Base-by-base conservation (phyloP, 2,329 filamentous ascomycete genomes). In the Boeremia exigua region DNA sequence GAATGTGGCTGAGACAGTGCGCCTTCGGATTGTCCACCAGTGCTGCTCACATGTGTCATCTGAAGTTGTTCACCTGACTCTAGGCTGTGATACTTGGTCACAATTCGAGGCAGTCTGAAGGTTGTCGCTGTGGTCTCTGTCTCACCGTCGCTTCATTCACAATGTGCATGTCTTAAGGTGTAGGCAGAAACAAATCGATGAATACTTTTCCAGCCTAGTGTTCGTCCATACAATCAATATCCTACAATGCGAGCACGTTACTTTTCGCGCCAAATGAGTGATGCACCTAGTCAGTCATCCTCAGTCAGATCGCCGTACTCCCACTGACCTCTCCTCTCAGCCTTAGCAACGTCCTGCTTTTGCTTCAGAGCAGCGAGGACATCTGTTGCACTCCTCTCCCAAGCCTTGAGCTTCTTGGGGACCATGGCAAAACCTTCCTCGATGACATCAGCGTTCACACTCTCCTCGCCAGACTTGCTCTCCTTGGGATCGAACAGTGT, bases 231-330 rank as follows among this genome's bases (percentile, higher is more conserved):
- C 53, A 56, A 34, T 36, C 14, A 9, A 46, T 56, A 56, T 56
- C 47, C 42, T 56, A 50, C 53, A 50, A 50, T 50, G 23, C 47
- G 17, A 23, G 19, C 25, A 32, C 40, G 30, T 37, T 25, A 32
- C 9, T 42, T 37, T 38, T 55, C 12, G 6, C 3, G 8, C 10
- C 28, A 12, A 23, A 39, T 28, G 47, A 46, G 61, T 56, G 30
- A 54, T 27, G 37, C 45, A 36, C 25, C 51, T 66, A 66, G 44
- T 69, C 60, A 66, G 44, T 69, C 60, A 56, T 75, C 73, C 64
- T 96, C 93, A 12, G 92, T 96, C 71, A 96, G 83, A 75, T 98
- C 95, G 66, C 95, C 95, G 77, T 98, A 99, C 84, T 99, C 95
- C 93, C 94, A 99, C 85, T 96, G 95, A 38, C 95, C 95, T 63